Evolutionary conservation across 2,329 filamentous ascomycete species (phyloP), one percentile per base, ranked within the genome.

Genomic region (Colletotrichum paranaense): DNA sequence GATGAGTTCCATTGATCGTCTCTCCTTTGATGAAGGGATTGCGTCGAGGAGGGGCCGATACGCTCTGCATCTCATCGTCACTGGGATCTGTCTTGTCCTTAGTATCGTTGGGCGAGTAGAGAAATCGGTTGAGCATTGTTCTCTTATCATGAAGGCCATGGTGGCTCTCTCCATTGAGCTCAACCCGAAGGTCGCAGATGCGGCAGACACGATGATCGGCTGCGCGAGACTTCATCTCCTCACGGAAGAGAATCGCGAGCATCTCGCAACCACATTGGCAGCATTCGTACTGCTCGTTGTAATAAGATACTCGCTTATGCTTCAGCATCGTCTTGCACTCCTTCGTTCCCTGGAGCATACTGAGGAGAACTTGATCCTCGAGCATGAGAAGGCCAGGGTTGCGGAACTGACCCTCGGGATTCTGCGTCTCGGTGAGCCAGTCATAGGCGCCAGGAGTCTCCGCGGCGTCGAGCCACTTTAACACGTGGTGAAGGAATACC

Each of bases 361-460:
- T 52, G 12, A 74, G n/a, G 3, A 75, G 46, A 19, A 75, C 66
- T 42, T 75, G 74, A 32, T 64, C 24, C 30, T 71, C 67, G 5
- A 74, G 38, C 38, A 42, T 42, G 2, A 42, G 38, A 7, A 42
- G 38, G 14, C 7, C 5, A 42, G 38, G 38, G 38, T 42, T 3
- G 38, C 38, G 38, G 38, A 7, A 42, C 6, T 42, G 14, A 19
- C 5, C 16, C 38, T 42, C 14, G 38, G 30, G 49, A 16, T 16
- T 58, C 22, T 5, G 7, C n/a, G n/a, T 19, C 2, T 19, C 11
- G 5, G 35, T 56, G 28, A 24, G 52, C 12, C 19, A 24, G 12
- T 5, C 32, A 35, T 38, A 68, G 4, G 24, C 32, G 7, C 24
- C 12, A 28, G 53, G 7, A 4, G 49, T 59, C 42, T 24, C 32